phyloP scores from a whole-genome alignment of 1,284 basidiomycete genomes.

The Microstroma glucosiphilum region DNA sequence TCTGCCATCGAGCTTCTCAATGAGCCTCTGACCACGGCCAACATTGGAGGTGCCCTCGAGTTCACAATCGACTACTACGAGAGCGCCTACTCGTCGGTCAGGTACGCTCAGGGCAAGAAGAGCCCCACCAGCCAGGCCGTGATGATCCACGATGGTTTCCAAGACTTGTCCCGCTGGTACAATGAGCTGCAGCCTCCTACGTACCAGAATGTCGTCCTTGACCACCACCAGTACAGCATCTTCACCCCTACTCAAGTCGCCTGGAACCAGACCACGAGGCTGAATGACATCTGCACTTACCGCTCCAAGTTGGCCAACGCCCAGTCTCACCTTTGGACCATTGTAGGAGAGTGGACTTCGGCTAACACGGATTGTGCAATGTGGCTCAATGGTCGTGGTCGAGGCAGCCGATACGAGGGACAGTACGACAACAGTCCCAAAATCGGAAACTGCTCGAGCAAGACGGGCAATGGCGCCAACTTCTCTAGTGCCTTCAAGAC shows the following conservation, averaged over 20 bases:
- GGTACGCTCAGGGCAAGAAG: conserved; percentile 22
- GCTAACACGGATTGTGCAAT: conserved; percentile 78
- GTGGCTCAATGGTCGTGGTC: conserved; percentile 62
- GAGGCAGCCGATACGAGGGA: conserved; percentile 75
- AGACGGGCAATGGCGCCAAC: conserved; percentile 64
- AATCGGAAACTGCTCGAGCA: conserved; percentile 67
- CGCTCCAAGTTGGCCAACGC: conserved; percentile 29
- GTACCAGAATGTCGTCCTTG: conserved; percentile 67
- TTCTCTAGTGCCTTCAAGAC: conserved; percentile 76
- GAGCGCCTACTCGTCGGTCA: conserved; percentile 36
- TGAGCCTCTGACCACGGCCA: conserved; percentile 28
- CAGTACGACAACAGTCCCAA: conserved; percentile 52
- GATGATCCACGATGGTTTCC: conserved; percentile 79
- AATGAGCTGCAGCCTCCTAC: conserved; percentile 61
- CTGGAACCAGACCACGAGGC: conserved; percentile 27
- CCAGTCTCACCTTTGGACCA: conserved; percentile 31
- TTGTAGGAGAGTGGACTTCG: conserved; percentile 50
- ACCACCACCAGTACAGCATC: conserved; percentile 53
- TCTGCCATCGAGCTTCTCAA: conserved; percentile 41
- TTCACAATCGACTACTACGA: conserved; percentile 32
- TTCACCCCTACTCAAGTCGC: conserved; percentile 23
- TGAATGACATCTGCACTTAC: conserved; percentile 35
- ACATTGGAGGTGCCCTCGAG: conserved; percentile 16
- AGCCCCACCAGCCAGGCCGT: conserved; percentile 22
- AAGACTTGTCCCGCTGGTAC: conserved; percentile 67